Conservation (phyloP, 805 yeast genomes). For the Komagataella kurtzmanii region DNA sequence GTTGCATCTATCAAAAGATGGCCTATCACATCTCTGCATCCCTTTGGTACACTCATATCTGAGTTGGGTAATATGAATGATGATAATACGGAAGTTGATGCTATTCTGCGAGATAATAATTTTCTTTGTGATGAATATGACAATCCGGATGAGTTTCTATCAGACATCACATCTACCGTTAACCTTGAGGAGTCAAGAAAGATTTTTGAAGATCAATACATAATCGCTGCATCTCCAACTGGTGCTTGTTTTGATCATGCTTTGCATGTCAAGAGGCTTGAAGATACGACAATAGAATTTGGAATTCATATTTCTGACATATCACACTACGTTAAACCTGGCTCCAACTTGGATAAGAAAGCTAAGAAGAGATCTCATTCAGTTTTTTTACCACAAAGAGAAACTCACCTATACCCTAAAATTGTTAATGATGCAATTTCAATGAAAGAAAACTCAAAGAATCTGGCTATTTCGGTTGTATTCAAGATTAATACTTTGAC, state of each 20-base stretch:
- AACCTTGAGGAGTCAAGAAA: slow-evolving; percentile 24
- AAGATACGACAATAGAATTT: slow-evolving; percentile 53
- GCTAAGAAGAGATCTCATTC: slow-evolving; percentile 84
- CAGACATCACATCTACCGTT: slow-evolving; percentile 15
- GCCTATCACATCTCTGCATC: slow-evolving; percentile 98
- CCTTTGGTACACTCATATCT: slow-evolving; percentile 87
- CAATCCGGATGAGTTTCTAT: slow-evolving; percentile 14
- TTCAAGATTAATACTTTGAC: slow-evolving; percentile 66
- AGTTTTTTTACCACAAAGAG: slow-evolving; percentile 73
- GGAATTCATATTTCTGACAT: slow-evolving; percentile 84
- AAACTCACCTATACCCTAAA: slow-evolving; percentile 54
- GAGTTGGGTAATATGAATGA: slow-evolving; percentile 76
- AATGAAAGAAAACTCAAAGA: slow-evolving; percentile 43
- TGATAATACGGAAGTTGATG: slow-evolving; percentile 67
- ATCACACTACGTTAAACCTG: slow-evolving; percentile 55
- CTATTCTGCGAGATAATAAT: slow-evolving; percentile 79
- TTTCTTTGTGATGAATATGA: slow-evolving; percentile 70
- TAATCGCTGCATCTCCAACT: slow-evolving; percentile 48
- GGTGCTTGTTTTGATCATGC: slow-evolving; percentile 63
- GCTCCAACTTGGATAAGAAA: slow-evolving; percentile 72
- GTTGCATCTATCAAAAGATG: slow-evolving; percentile 95
- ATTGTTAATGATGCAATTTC: slow-evolving; percentile 47
- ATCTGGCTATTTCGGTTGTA: slow-evolving; percentile 63
- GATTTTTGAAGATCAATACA: slow-evolving; percentile 44
- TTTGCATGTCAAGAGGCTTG: slow-evolving; percentile 55